These are phyloP conservation scores for Dichomitus squalens DNA, from an alignment of 1,284 basidiomycete species.

Conservation along the genomic window DNA sequence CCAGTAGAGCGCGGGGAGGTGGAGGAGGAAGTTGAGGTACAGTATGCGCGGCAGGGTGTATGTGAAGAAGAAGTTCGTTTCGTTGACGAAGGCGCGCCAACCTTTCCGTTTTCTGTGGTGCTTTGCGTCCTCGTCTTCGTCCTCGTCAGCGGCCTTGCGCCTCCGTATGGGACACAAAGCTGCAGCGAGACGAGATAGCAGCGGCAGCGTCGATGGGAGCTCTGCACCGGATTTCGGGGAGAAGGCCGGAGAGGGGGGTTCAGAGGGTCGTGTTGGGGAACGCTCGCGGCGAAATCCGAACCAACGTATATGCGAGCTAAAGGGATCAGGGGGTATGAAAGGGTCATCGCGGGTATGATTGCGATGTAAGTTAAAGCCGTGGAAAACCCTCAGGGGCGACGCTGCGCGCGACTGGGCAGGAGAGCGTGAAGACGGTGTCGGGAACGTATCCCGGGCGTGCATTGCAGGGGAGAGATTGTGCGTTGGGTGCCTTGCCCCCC, in stretches of 20 bases:
- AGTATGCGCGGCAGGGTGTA: constrained; percentile 61
- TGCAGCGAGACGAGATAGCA: neutral
- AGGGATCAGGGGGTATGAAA: constrained; percentile 52
- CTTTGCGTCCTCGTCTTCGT: constrained; percentile 4
- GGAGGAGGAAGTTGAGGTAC: constrained; percentile 67
- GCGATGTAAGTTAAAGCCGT: constrained; percentile 39
- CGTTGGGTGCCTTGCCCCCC: constrained; percentile 8
- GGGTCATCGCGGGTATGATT: constrained; percentile 47
- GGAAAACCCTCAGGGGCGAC: constrained; percentile 45
- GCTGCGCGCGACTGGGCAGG: constrained; percentile 43
- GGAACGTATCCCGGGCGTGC: constrained; percentile 23
- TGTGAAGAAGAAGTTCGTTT: constrained; percentile 37
- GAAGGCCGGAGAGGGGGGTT: constrained; percentile 11
- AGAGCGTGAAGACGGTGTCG: constrained; percentile 31
- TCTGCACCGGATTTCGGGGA: constrained; percentile 6
- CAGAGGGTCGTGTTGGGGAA: constrained; percentile 4
- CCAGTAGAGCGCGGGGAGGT: constrained; percentile 74
- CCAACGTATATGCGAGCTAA: constrained; percentile 36
- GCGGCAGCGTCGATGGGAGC: neutral
- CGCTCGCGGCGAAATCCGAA: constrained; percentile 22
- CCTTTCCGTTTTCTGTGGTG: constrained; percentile 1
- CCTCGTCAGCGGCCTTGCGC: neutral
- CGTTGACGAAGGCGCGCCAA: constrained; percentile 16
- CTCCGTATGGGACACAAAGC: neutral
- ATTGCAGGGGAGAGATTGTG: constrained; percentile 17